Base-by-base conservation (phyloP, 495 filamentous ascomycete genomes). In the Oleoguttula mirabilis region DNA sequence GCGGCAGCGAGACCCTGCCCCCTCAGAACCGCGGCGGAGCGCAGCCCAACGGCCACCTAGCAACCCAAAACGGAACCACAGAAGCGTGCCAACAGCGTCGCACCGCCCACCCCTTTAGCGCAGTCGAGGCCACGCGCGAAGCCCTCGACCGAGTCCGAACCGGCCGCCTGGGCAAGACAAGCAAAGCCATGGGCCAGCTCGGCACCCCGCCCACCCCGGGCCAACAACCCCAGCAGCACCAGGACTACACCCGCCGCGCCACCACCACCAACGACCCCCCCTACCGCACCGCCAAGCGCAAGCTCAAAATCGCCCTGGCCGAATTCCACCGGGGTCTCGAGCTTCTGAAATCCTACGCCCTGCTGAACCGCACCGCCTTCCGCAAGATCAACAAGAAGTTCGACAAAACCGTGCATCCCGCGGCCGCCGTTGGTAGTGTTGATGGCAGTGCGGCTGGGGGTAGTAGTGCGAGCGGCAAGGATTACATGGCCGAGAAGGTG, bases 351-450 rank as follows among this genome's bases (percentile, higher is more conserved):
- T 82, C 82, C 0, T 98, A 90, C 55, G 80, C 84, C 4, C 68
- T 87, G 15, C 65, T 94, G 11, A 98, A 98, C 55, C 71, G 82
- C 36, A 90, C 84, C 2, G 92, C 86, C 1, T 95, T 96, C 46
- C 81, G 88, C 6, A 98, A 98, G 59, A 87, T 98, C 56, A 96
- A 90, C 61, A 98, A 98, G 64, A 98, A 98, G 64, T 95, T 87
- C 53, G 88, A 98, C 65, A 96, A 96, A 60, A 73, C 77, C 4
- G 73, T 84, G 39, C 75, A 88, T 48, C 75, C 85, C 35, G 73
- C 78, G 20, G 82, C 83, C 2, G 72, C 80, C 6, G 70, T 79
- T n/a, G n/a, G n/a, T n/a, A n/a, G n/a, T n/a, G n/a, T n/a, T n/a
- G n/a, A n/a, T n/a, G n/a, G n/a, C n/a, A n/a, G n/a, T n/a, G n/a